Evolutionary conservation across 2,329 filamentous ascomycete genomes (phyloP), one percentile per base, ranked within the genome.

Genomic region (Chlorencoelia australis): DNA sequence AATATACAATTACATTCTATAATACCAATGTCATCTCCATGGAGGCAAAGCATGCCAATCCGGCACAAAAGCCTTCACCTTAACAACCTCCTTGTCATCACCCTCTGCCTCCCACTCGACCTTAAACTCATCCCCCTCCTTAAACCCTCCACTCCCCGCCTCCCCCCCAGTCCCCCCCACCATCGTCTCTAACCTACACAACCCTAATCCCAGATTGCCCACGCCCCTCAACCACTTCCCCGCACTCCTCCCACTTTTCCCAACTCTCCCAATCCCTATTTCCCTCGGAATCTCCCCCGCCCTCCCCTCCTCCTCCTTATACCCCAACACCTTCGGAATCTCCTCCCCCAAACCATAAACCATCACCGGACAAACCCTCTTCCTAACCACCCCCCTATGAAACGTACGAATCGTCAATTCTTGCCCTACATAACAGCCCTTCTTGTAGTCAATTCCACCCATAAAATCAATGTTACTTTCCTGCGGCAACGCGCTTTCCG

Each of bases 371-470:
- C 98, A 59, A 33, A 96, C 75, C 33, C 91, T 73, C 68, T 95
- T 94, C 43, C 91, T 72, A 26, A 98, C 85, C 11, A 98, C 85
- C 15, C 91, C 91, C 9, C 82, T 88, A 61, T 98, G 91, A 57
- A 88, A 82, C 2, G 91, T 98, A 27, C 91, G 80, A 47, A 96
- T 94, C 2, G 91, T 96, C 45, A 98, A 71, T 60, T 98, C 91
- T 62, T 98, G 91, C 0, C 91, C 91, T 6, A 96, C 76, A 59
- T 98, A 98, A 62, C 91, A 98, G 6, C 91, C 91, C 64, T 98
- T 98, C 55, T 77, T 77, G 64, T 91, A 98, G 61, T 95, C 85
- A 47, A 98, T 80, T 17, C 77, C 91, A 31, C 74, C 72, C 70
- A 84, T 84, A 41, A 84, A 64, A 60, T 98, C 91, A 57, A 96